Percentiles rank a stretch among this genome's conserved stretches.
Evolutionary conservation across 208 protist species (phyloP).

Genomic region (Trypanosomatidae sp.): DNA sequence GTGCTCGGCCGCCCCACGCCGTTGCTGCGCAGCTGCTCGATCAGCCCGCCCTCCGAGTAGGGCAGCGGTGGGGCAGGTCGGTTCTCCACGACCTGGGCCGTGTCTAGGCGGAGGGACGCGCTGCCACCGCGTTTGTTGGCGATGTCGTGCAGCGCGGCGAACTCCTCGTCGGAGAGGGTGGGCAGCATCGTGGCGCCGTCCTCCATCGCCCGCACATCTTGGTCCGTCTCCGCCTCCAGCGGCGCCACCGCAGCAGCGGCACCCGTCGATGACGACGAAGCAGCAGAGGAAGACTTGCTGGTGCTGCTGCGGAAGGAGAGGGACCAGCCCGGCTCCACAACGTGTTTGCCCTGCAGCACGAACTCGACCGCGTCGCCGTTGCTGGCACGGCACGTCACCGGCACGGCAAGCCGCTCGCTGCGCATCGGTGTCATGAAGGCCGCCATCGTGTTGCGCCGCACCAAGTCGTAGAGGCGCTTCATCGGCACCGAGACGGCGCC

Average conservation of each 20-base stretch:
- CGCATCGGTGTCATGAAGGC: slow-evolving; percentile 84
- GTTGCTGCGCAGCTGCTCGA: slow-evolving; percentile 86
- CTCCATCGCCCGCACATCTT: slow-evolving; percentile 52
- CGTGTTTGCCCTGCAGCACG: slow-evolving; percentile 74
- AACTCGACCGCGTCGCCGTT: slow-evolving; percentile 54
- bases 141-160: slow-evolving; percentile 60
- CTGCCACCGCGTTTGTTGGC: slow-evolving; percentile 5
- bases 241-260: not conserved
- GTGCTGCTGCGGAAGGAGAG: slow-evolving; percentile 74
- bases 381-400: slow-evolving; percentile 43
- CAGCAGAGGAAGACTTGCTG: too few relatives aligned
- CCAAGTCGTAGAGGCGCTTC: slow-evolving; percentile 81
- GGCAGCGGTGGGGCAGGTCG: slow-evolving; percentile 59
- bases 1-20: slow-evolving; percentile 89
- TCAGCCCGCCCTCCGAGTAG: slow-evolving; percentile 83
- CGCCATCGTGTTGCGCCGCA: slow-evolving; percentile 78
- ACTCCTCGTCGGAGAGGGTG: slow-evolving; percentile 82
- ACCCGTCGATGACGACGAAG: too few relatives aligned
- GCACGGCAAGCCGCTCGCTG: slow-evolving; percentile 56
- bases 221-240: slow-evolving; percentile 26
- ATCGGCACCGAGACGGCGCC: slow-evolving; percentile 47
- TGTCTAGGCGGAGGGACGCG: slow-evolving; percentile 31
- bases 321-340: slow-evolving; percentile 71
- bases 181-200: slow-evolving; percentile 52
- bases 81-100: slow-evolving; percentile 55